Evolutionary conservation across 2,329 filamentous ascomycete species (phyloP).

Genomic region (Thielaviopsis punctulata): DNA sequence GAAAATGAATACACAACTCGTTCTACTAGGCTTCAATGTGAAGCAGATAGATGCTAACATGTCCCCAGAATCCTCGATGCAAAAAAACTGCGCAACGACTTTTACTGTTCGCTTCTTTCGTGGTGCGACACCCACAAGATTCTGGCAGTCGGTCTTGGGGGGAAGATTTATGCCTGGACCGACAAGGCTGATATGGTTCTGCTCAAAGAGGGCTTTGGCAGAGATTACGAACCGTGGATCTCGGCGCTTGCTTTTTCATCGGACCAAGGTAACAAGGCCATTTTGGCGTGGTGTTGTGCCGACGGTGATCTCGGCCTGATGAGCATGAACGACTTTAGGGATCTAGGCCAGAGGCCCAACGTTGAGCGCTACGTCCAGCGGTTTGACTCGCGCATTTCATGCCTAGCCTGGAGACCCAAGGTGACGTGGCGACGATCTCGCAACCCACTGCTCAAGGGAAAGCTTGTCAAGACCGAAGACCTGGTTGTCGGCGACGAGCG

Average conservation of each 20-base stretch:
- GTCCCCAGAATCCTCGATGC: slow-evolving; percentile 60
- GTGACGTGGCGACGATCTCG: slow-evolving; percentile 33
- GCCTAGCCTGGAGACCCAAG: slow-evolving; percentile 63
- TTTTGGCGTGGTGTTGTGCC: slow-evolving; percentile 71
- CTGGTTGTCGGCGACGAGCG: slow-evolving; percentile 71
- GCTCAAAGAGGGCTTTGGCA: slow-evolving; percentile 23
- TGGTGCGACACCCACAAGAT: slow-evolving; percentile 61
- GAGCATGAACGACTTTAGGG: slow-evolving; percentile 26
- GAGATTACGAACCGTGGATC: slow-evolving; percentile 32
- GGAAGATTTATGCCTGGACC: slow-evolving; percentile 76
- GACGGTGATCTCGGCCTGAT: slow-evolving; percentile 62
- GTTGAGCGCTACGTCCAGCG: slow-evolving; percentile 44
- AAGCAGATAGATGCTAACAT: neutral
- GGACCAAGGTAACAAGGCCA: slow-evolving; percentile 50
- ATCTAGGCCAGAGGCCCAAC: slow-evolving; percentile 25
- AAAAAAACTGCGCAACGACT: slow-evolving; percentile 78
- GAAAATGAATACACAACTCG: too few relatives aligned
- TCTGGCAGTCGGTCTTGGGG: slow-evolving; percentile 68
- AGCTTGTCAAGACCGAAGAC: slow-evolving; percentile 55
- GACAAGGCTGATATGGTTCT: slow-evolving; percentile 51
- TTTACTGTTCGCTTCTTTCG: slow-evolving; percentile 81
- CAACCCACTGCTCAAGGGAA: slow-evolving; percentile 28
- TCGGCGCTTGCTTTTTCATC: slow-evolving; percentile 90
- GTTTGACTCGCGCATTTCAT: slow-evolving; percentile 62
- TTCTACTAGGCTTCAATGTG: too few relatives aligned